phyloP scores from a whole-genome alignment of 176 grass and related monocot genomes.

The Juncus effusus region DNA sequence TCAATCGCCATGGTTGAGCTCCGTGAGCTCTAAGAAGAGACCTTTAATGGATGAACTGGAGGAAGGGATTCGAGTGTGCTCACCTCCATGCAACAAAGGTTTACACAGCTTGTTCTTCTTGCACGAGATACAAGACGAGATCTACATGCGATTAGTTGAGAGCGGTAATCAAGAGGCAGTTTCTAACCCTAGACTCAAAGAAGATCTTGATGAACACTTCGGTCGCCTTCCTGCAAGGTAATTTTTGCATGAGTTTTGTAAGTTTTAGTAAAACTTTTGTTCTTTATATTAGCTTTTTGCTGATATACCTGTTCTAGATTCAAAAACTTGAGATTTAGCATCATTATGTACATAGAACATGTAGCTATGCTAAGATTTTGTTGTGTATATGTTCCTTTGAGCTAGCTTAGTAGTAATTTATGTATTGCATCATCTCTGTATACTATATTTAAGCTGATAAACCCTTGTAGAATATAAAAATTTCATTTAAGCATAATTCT shows the following conservation, averaged over 20 bases:
- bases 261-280: neutral
- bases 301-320: too few species aligned
- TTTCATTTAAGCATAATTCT: too few species aligned
- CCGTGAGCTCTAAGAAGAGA: neutral
- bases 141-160: constrained; percentile 51
- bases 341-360: neutral
- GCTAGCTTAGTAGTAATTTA: neutral
- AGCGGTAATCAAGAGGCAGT: constrained; percentile 41
- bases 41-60: constrained; percentile 29
- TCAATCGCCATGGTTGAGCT: constrained; percentile 12
- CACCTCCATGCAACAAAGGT: constrained; percentile 22
- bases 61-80: constrained; percentile 72
- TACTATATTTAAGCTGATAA: constrained; percentile 1
- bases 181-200: constrained; percentile 35
- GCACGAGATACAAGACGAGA: constrained; percentile 39
- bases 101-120: constrained; percentile 20
- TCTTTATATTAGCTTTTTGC: neutral
- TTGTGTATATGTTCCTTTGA: constrained; percentile 4
- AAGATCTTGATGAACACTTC: constrained; percentile 54
- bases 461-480: neutral
- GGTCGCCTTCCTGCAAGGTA: constrained; percentile 53
- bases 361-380: neutral
- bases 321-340: neutral
- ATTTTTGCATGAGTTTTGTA: neutral
- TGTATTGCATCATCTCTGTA: constrained; percentile 3